phyloP scores from a whole-genome alignment of 2,329 filamentous ascomycete species.

The Macrophomina tecta region DNA sequence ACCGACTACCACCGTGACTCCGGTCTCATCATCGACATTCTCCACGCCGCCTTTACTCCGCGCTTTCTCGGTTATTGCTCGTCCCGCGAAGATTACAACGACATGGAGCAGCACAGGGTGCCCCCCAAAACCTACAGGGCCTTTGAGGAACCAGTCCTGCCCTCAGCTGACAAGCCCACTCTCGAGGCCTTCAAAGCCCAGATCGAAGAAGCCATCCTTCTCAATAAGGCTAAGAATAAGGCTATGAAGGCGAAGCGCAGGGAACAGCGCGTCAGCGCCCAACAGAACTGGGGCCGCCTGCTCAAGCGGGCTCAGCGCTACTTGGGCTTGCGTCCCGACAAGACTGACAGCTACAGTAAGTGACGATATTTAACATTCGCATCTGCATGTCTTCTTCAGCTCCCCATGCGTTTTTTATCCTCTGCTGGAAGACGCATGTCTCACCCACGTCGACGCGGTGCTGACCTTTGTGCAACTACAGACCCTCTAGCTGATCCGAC shows the following conservation, averaged over 20 bases:
- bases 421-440: neutral
- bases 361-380: neutral
- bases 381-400: no score
- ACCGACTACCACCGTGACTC: slow-evolving; percentile 58
- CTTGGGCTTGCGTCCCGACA: slow-evolving; percentile 67
- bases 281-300: slow-evolving; percentile 60
- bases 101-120: slow-evolving; percentile 42
- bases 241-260: slow-evolving; percentile 56
- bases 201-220: slow-evolving; percentile 59
- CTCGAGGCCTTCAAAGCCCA: slow-evolving; percentile 60
- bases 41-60: slow-evolving; percentile 66
- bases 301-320: slow-evolving; percentile 72
- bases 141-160: slow-evolving; percentile 32
- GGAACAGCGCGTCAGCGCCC: slow-evolving; percentile 56
- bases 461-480: slow-evolving; percentile 13
- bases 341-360: slow-evolving; percentile 29
- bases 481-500: slow-evolving; percentile 19
- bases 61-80: slow-evolving; percentile 68
- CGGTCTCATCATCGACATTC: slow-evolving; percentile 69
- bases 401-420: no score
- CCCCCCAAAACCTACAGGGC: slow-evolving; percentile 32
- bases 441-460: neutral
- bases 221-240: slow-evolving; percentile 58
- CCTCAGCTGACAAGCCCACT: slow-evolving; percentile 43
- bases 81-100: slow-evolving; percentile 53